Base-by-base conservation (phyloP, 2,329 filamentous ascomycete genomes). In the Fonsecaea multimorphosa region DNA sequence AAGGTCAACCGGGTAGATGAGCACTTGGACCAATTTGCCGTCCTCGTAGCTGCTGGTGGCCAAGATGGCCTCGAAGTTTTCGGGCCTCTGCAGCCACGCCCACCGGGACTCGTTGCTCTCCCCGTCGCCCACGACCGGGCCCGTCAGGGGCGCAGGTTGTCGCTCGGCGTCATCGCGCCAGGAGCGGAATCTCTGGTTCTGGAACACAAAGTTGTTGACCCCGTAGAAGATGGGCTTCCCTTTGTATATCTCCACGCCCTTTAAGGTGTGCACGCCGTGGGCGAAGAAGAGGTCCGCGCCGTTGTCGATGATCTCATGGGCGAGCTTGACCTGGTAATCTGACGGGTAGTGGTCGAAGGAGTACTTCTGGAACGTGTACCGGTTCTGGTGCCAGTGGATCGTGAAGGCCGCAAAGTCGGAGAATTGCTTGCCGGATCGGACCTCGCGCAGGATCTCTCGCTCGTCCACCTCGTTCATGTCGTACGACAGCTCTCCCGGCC, bases 371-470 rank as follows among this genome's bases (percentile, higher is more conserved):
- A 57, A 57, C 22, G 54, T 24, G 36, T 14, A 57, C 22, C 54
- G 54, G 34, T 57, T 57, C 36, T 38, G 32, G 22, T 57, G 54
- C 54, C 54, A 57, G 34, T 57, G 54, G 54, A 57, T 57, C 36
- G 54, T 57, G 34, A 57, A 57, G 12, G 54, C 54, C 54, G n/a
- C 32, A 34, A 57, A 57, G 54, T 57, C 54, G 12, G 34, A 29
- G 54, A 44, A 57, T 9, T 57, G 54, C 36, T 57, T 57, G 2
- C 54, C 34, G 2, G 32, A 27, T 8, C 54, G 54, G 8, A 59
- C 44, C 22, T 59, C 57, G 16, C 57, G 40, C 6, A 59, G 40
- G n/a, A 59, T 59, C 27, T 59, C 57, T 3, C 57, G 57, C 38
- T 32, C 29, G 27, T 59, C 57, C 9, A 22, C 24, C 27, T 22